phyloP scores from a whole-genome alignment of 2,329 filamentous ascomycete species.

The Anisogramma anomala region DNA sequence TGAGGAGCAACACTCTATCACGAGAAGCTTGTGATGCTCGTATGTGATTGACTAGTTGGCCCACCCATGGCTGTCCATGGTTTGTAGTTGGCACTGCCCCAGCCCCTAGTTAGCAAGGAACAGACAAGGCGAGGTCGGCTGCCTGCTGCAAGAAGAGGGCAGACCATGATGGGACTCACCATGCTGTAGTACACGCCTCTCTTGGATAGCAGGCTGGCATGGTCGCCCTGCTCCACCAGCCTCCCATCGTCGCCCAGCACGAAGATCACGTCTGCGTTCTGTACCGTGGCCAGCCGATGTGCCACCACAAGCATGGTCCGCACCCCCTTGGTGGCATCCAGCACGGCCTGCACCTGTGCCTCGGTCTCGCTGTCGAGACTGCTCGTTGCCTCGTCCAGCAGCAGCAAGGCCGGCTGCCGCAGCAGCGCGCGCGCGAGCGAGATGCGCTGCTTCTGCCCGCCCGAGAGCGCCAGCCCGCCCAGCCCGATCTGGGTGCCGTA shows the following conservation, averaged over 20 bases:
- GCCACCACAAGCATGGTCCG: constrained; percentile 58
- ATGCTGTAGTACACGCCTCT: constrained; percentile 6
- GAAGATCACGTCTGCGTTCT: constrained; percentile 30
- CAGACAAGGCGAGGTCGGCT: too few species aligned
- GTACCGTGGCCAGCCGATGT: constrained; percentile 45
- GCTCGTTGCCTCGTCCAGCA: constrained; percentile 43
- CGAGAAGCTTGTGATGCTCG: too few species aligned
- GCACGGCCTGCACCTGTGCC: constrained; percentile 32
- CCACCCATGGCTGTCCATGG: not conserved
- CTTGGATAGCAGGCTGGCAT: constrained; percentile 9
- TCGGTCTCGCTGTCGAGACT: constrained; percentile 49
- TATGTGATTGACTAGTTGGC: too few species aligned
- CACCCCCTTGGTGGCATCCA: constrained; percentile 34
- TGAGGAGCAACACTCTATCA: too few species aligned
- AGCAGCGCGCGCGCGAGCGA: constrained; percentile 12
- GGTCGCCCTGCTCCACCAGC: constrained; percentile 24
- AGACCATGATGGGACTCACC: not conserved
- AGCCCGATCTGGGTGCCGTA: constrained; percentile 11
- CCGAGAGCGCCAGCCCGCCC: constrained; percentile 8
- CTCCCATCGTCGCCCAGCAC: constrained; percentile 23
- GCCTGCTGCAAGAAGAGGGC: too few species aligned
- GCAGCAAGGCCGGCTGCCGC: constrained; percentile 6
- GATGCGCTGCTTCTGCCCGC: constrained; percentile 13
- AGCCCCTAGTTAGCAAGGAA: too few species aligned
- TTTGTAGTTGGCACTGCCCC: constrained; percentile 5